phyloP scores from a whole-genome alignment of 345 rosid genomes.

The Acer saccharum region DNA sequence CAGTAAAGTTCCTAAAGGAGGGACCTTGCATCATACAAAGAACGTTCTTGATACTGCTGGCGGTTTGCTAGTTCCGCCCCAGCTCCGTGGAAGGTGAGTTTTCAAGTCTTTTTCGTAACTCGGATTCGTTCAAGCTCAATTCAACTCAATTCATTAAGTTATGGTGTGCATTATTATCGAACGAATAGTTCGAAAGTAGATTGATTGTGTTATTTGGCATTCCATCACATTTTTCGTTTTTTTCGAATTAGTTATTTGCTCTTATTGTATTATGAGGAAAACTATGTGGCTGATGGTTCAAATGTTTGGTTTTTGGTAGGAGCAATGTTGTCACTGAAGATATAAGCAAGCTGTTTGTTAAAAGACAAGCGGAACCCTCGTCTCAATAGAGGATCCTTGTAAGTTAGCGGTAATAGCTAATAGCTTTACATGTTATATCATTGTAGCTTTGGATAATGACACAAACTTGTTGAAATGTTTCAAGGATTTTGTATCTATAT shows the following conservation, averaged over 20 bases:
- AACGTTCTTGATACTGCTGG: conserved; percentile 61
- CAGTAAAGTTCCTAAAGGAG: conserved; percentile 71
- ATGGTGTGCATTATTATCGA: neutral
- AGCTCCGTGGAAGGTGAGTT: conserved; percentile 81
- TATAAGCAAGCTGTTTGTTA: conserved; percentile 78
- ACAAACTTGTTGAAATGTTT: neutral
- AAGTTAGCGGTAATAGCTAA: conserved; percentile 4
- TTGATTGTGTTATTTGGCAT: neutral
- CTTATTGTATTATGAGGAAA: neutral
- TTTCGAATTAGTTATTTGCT: conserved; percentile 8
- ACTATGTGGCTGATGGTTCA: conserved; percentile 19
- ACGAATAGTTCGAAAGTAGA: neutral
- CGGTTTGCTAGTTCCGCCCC: conserved; percentile 77
- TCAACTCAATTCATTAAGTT: neutral
- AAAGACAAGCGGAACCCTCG: conserved; percentile 49
- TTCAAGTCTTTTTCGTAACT: neutral
- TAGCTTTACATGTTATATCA: neutral
- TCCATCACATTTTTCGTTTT: neutral
- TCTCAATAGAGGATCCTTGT: conserved; percentile 33
- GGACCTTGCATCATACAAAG: conserved; percentile 50
- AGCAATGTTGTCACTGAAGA: conserved; percentile 97
- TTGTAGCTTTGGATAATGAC: conserved; percentile 21
- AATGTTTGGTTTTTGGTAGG: conserved; percentile 39
- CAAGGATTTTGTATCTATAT: conserved; percentile 20
- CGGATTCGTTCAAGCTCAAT: neutral